Evolutionary conservation across 345 rosid genomes (phyloP).

Genomic region (Chamaenerion angustifolium): DNA sequence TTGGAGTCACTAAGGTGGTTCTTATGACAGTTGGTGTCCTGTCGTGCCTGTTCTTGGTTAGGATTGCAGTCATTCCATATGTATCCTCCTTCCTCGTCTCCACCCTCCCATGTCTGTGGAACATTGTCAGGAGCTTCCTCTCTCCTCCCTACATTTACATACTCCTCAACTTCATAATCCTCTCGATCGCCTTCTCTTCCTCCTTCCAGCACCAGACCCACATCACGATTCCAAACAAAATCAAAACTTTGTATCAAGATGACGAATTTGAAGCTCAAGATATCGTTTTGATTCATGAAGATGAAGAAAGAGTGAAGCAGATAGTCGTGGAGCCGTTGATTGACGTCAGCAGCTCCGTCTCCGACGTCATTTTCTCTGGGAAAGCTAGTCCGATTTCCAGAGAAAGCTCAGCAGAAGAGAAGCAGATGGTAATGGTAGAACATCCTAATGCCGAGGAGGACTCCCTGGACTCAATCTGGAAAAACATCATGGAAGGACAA

Average conservation of each 20-base stretch:
- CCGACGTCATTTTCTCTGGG: background rate
- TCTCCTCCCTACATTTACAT: conserved; percentile 40
- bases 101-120: conserved; percentile 17
- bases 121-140: conserved; percentile 15
- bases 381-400: background rate
- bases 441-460: conserved; percentile 1
- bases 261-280: background rate
- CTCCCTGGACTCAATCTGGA: conserved; percentile 35
- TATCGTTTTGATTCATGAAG: background rate
- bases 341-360: background rate
- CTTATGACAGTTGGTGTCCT: conserved; percentile 19
- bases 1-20: conserved; percentile 19
- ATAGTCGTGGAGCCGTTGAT: background rate
- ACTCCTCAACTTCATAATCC: conserved; percentile 32
- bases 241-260: background rate
- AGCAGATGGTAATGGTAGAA: background rate
- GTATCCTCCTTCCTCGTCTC: conserved; percentile 11
- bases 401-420: conserved; percentile 5
- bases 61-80: conserved; percentile 22
- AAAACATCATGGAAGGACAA: conserved; percentile 24
- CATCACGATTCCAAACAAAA: background rate
- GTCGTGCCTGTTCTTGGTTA: conserved; percentile 22
- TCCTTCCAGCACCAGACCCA: conserved; percentile 9
- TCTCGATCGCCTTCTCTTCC: conserved; percentile 30
- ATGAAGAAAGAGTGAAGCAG: too few relatives aligned